Evolutionary conservation across 768 basidiomycete genomes (phyloP), one percentile per base, ranked within the genome.

Genomic region (Megacollybia marginata): DNA sequence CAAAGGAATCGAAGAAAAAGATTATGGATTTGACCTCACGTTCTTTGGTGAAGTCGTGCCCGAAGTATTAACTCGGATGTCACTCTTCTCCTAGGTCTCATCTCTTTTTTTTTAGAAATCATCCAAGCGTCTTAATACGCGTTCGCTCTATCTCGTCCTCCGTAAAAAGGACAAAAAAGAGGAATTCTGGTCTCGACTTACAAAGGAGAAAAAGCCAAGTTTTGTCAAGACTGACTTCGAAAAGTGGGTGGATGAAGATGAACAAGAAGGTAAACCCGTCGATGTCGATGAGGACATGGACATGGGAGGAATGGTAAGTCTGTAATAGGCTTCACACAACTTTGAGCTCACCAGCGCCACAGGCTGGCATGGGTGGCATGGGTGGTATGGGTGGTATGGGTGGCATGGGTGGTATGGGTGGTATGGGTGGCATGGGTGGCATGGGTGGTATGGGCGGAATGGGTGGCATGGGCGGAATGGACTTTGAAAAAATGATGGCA

Each of bases 171-270:
- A 83, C 50, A 59, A 64, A 31, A 68, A 83, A 61, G 63, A 69
- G 12, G 95, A 92, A 57, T 98, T 78, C 68, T 98, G 95, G 95
- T 89, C 91, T 20, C 80, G 94, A 51, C 73, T 98, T 47, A 92
- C 89, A 44, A 92, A 95, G 67, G 88, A 88, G 52, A 94, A 92
- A 67, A 61, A 79, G 52, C 89, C 79, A 68, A 81, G 75, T 46
- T 94, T 80, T 69, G 71, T 97, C 67, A 97, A 96, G 78, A 96
- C 92, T 42, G 91, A 97, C 67, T 97, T 97, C 65, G 74, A 74
- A 56, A 95, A 89, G 71, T 97, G 93, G 93, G 86, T 88, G 38
- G 94, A 97, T 61, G 94, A 97, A 71, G 95, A 97, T 62, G 94
- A 98, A 64, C 95, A 97, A 69, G 87, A 89, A 36, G 86, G 74